Conservation (phyloP, 2,329 filamentous ascomycete genomes). For the Fusarium sarcochroum region DNA sequence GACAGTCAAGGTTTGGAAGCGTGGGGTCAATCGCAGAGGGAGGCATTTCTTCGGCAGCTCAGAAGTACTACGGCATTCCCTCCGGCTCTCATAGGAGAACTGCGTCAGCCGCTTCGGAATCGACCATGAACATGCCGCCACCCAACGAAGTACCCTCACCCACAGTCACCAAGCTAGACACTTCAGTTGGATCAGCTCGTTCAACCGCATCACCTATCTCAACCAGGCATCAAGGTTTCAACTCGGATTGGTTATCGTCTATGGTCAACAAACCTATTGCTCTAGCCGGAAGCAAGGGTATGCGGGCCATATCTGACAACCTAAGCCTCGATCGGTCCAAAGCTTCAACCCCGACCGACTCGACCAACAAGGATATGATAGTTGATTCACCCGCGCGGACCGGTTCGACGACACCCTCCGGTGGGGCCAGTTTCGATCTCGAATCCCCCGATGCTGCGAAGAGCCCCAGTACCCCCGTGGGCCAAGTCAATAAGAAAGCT, state of each 20-base stretch:
- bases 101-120: constrained; percentile 72
- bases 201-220: constrained; percentile 62
- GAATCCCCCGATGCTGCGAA: constrained; percentile 78
- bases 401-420: constrained; percentile 79
- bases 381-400: constrained; percentile 73
- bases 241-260: constrained; percentile 69
- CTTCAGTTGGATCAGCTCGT: constrained; percentile 56
- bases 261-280: constrained; percentile 65
- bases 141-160: constrained; percentile 69
- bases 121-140: constrained; percentile 64
- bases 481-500: constrained; percentile 63
- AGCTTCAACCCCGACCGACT: constrained; percentile 63
- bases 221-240: constrained; percentile 59
- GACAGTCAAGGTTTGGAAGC: constrained; percentile 85
- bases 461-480: constrained; percentile 64
- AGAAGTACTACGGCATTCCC: constrained; percentile 76
- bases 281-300: constrained; percentile 72
- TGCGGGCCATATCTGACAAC: constrained; percentile 89
- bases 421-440: constrained; percentile 79
- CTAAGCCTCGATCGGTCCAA: constrained; percentile 70
- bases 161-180: constrained; percentile 73
- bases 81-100: constrained; percentile 68
- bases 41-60: constrained; percentile 71
- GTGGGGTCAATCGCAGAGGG: constrained; percentile 79
- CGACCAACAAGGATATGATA: constrained; percentile 52